phyloP scores from a whole-genome alignment of 345 rosid genomes.

The Murraya koenigii region DNA sequence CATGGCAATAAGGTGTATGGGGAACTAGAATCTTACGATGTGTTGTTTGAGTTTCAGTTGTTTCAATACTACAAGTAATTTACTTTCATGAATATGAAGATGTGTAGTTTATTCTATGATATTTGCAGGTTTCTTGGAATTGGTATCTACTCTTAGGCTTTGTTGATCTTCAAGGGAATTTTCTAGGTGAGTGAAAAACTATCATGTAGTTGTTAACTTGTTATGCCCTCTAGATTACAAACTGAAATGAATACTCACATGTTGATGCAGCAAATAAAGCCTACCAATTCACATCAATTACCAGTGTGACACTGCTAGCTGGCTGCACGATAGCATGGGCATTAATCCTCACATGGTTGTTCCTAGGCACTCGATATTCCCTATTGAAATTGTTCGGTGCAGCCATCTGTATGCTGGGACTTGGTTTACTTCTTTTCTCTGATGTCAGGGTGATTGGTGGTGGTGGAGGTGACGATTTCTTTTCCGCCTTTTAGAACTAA shows the following conservation, averaged over 20 bases:
- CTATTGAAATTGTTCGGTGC: slow-evolving; percentile 51
- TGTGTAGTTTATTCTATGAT: not conserved
- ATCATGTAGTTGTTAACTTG: too few species aligned
- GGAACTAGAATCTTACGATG: too few species aligned
- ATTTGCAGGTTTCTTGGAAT: slow-evolving; percentile 48
- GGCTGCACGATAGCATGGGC: slow-evolving; percentile 59
- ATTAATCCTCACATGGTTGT: slow-evolving; percentile 47
- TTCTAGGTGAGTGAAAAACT: slow-evolving; percentile 42
- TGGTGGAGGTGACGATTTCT: slow-evolving; percentile 38
- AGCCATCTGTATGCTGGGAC: slow-evolving; percentile 48
- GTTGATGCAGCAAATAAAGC: slow-evolving; percentile 55
- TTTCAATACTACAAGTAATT: too few species aligned
- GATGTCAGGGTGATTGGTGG: slow-evolving; percentile 52
- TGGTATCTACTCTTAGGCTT: slow-evolving; percentile 62
- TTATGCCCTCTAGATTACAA: not conserved
- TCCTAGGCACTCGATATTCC: slow-evolving; percentile 53
- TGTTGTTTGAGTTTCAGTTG: too few species aligned
- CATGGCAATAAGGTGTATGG: too few species aligned
- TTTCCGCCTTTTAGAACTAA: not conserved
- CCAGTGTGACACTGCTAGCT: slow-evolving; percentile 60
- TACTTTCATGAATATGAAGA: too few species aligned
- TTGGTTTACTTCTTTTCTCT: slow-evolving; percentile 54
- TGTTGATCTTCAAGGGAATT: slow-evolving; percentile 61
- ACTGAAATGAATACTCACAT: too few species aligned
- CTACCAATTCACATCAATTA: slow-evolving; percentile 54